Evolutionary conservation across 2,329 filamentous ascomycete species (phyloP), one percentile per base, ranked within the genome.

Genomic region (Claviceps arundinis): DNA sequence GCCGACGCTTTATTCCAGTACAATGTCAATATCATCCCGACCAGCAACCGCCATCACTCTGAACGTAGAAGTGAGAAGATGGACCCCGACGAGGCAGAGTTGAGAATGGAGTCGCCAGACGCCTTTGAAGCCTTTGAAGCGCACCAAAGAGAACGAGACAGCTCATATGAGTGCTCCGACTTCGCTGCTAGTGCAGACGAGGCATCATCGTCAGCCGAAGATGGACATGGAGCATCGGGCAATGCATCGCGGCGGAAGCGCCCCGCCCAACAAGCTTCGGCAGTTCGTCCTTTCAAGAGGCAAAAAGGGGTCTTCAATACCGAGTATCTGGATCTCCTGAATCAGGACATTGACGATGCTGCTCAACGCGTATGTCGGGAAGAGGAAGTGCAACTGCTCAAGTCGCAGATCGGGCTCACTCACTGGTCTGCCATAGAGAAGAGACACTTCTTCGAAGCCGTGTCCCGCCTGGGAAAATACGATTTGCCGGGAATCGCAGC

Each of bases 401-500:
- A 47, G 49, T 69, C 38, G 75, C 85, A 89, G 59, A 69, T 89
- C 49, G 89, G 89, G 22, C 73, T 80, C 26, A 81, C 82, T 1
- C 58, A 68, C 11, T 97, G 91, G 91, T 82, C 78, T 0, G 55
- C 75, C 0, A 59, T 69, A 1, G 90, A 96, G 61, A 95, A 95
- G 62, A 70, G 76, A 1, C 58, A 71, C 0, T 78, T 95, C 53
- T 95, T 88, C 63, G 71, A 77, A 14, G 76, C 79, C 0, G 65
- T 94, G 3, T 72, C 75, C 1, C 77, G 78, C 0, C 73, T 85
- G 2, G 88, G 88, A 0, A 76, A 71, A 50, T 76, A 81, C 58
- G 72, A 89, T 55, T 59, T 85, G 1, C 67, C 67, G 1, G 77
- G 74, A 1, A 84, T 96, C 52, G 75, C 87, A 1, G 60, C 67